phyloP scores from a whole-genome alignment of 2,329 filamentous ascomycete genomes.

The Diaporthe citrichinensis region DNA sequence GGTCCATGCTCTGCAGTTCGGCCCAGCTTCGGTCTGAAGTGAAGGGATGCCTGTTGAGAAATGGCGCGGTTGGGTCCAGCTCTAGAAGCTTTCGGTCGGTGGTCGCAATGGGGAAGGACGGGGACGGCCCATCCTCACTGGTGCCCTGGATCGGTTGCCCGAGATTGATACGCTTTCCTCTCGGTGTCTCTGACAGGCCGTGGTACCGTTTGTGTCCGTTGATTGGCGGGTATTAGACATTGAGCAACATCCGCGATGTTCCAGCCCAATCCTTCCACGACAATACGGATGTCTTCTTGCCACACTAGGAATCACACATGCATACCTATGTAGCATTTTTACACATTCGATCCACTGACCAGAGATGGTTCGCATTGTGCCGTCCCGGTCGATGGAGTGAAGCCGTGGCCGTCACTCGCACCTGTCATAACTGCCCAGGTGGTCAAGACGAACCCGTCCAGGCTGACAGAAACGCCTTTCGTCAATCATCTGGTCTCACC shows the following conservation, averaged over 20 bases:
- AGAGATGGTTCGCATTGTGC: neutral
- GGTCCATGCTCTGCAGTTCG: constrained; percentile 27
- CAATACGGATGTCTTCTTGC: neutral
- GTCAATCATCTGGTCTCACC: neutral
- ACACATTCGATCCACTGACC: neutral
- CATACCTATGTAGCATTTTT: neutral
- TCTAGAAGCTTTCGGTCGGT: constrained; percentile 29
- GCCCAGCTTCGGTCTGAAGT: constrained; percentile 17
- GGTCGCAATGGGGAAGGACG: constrained; percentile 24
- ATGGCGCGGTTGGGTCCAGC: constrained; percentile 13
- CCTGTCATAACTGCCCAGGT: neutral
- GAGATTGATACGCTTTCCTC: constrained; percentile 12
- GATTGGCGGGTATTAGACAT: constrained; percentile 9
- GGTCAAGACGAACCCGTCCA: neutral
- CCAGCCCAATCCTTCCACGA: constrained; percentile 5
- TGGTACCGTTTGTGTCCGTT: neutral
- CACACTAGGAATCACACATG: neutral
- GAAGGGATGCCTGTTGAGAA: constrained; percentile 22
- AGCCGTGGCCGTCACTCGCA: neutral
- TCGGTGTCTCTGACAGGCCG: constrained; percentile 23
- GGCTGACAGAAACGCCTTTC: neutral
- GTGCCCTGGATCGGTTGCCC: constrained; percentile 16
- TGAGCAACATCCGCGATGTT: neutral
- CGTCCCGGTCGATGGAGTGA: neutral
- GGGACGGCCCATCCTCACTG: constrained; percentile 8